Base-by-base conservation (phyloP, 768 basidiomycete species). In the Panaeolus cyanescens region DNA sequence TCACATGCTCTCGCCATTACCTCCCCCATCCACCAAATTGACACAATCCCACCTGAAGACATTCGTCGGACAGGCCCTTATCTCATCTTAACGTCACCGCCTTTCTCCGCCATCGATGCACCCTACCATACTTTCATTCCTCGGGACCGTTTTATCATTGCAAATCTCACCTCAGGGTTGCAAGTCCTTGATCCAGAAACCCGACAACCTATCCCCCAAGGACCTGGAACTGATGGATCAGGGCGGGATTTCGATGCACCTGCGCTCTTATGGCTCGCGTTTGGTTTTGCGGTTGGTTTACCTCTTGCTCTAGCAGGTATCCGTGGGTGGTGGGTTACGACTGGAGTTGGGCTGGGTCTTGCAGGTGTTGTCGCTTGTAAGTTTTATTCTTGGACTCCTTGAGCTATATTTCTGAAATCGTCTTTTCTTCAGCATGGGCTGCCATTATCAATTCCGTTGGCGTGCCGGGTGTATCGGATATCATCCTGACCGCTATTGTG, bases 261-360 rank as follows among this genome's bases (percentile, higher is more conserved):
- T 22, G 85, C 87, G 1, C 45, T 86, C 12, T 65, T 89, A 19
- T 90, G 89, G 89, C 79, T 88, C 8, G 74, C 66, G 7, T 87
- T 85, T 62, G 79, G 77, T 28, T 77, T 85, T 59, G 60, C 76
- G 9, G 62, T 86, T 55, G 89, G 89, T 19, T 34, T 74, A 5
- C 86, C 86, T 2, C 77, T 90, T 65, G 73, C 85, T 15, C 56
- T 84, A 3, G 83, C 77, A 0, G 89, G 89, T 36, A 78, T 90
- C 54, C 79, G 86, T 28, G 79, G 84, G 1, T 81, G 83, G 77
- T 79, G 86, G 56, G 32, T 85, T 1, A 86, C 86, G 2, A 83
- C 84, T 0, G 88, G 84, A 30, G 73, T 77, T 1, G 83, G 83
- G 2, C 67, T 85, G 22, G 88, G 87, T 4, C 62, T 84, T n/a